phyloP scores from a whole-genome alignment of 108 stramenopile genomes.

The Stephanodiscus triporus region DNA sequence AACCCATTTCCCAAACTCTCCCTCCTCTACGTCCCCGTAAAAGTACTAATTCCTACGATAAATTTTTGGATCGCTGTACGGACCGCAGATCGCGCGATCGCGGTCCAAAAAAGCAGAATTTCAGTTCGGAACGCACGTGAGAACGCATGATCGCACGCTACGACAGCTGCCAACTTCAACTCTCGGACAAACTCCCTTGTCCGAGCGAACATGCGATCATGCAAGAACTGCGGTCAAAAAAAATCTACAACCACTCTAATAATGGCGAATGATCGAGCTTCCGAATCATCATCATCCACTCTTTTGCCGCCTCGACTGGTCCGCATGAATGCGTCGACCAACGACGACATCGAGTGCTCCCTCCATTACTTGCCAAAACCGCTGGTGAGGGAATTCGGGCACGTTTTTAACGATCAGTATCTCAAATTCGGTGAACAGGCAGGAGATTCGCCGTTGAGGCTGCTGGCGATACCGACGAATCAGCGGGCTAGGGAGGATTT shows the following conservation, averaged over 20 bases:
- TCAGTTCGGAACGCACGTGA: too few relatives aligned
- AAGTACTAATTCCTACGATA: too few relatives aligned
- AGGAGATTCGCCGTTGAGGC: constrained; percentile 25
- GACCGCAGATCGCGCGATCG: too few relatives aligned
- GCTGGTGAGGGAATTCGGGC: constrained; percentile 78
- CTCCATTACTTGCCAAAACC: constrained; percentile 77
- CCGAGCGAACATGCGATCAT: too few relatives aligned
- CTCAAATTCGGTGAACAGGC: constrained; percentile 21
- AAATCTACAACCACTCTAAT: too few relatives aligned
- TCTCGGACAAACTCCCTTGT: too few relatives aligned
- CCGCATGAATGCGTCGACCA: constrained; percentile 21
- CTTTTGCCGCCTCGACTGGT: constrained; percentile 53
- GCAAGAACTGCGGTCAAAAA: too few relatives aligned
- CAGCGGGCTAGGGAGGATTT: constrained; percentile 83
- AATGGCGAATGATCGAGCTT: background rate
- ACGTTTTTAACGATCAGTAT: constrained; percentile 80
- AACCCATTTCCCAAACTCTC: constrained; percentile 54
- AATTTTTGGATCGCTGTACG: too few relatives aligned
- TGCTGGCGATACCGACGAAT: constrained; percentile 88
- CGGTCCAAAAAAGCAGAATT: too few relatives aligned
- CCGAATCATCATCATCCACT: constrained; percentile 37
- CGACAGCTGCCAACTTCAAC: too few relatives aligned
- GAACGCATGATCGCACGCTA: too few relatives aligned
- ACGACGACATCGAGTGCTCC: constrained; percentile 69
- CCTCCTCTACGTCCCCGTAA: too few relatives aligned